Evolutionary conservation across 2,329 filamentous ascomycete species (phyloP), one percentile per base, ranked within the genome.

Genomic region (Fusarium concolor): DNA sequence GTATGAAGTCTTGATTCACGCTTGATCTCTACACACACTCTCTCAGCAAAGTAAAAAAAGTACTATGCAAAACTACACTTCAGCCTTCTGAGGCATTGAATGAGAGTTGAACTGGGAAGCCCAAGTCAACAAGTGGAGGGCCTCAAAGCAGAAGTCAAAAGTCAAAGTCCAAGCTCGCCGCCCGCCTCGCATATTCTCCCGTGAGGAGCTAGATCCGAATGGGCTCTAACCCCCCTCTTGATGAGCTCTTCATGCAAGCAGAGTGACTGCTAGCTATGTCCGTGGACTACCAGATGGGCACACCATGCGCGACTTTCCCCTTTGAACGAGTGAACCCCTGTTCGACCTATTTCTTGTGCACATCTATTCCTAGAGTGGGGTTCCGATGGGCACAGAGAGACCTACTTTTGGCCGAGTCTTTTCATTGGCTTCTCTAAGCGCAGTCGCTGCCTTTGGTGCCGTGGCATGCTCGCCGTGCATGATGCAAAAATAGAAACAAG

Each of bases 361-460:
- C 65, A 70, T 76, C 71, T 74, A 74, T 73, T 76, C 69, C 74
- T 63, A 70, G 73, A 68, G 71, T 74, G 72, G 74, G 66, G 60
- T 63, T 56, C 44, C 42, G 54, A 65, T 65, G 67, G 59, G 50
- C 64, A 67, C 51, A 70, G 60, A 67, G 65, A 58, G 74, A 67
- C 71, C 60, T 70, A 61, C 65, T 67, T 65, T 59, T 61, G 61
- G 53, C 66, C 67, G 68, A 66, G 75, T 74, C 70, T 70, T 72
- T 75, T 79, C 75, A 84, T 84, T 84, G 82, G 82, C 71, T 74
- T 75, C 74, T 79, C 74, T 82, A 83, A 84, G 82, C 82, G 82
- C 82, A 84, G 74, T 70, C 64, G 71, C 69, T 73, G 63, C 38
- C 70, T 69, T 47, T 75, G 53, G 70, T 76, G 71, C 67, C 61